Evolutionary conservation across 2,329 filamentous ascomycete genomes (phyloP), one percentile per base, ranked within the genome.

Genomic region (Aspergillus floridensis): DNA sequence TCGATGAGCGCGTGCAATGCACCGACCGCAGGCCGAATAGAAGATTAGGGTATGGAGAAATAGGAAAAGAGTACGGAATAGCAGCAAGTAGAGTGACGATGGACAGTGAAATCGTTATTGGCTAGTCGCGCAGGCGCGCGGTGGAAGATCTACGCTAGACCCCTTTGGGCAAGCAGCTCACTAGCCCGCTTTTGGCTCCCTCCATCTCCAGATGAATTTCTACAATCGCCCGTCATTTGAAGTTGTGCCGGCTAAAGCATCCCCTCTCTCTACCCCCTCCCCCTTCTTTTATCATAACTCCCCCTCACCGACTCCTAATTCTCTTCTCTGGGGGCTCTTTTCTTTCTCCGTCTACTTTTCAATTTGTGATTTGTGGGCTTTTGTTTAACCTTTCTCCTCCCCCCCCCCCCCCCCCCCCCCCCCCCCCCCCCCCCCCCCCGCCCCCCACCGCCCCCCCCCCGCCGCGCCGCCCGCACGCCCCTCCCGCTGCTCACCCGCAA

Each of bases 91-190:
- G 32, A 35, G 32, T 44, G 31, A 48, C 44, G 52, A 55, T 58
- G 50, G 24, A 24, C n/a, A 38, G 53, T 22, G 49, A 54, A 49
- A 55, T 60, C 58, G 53, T 56, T 53, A 53, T 53, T 49, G 49
- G 53, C 53, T 58, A 64, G 65, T 68, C 66, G 72, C 72, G 72
- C 69, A 63, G 64, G 65, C 65, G 63, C 59, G 64, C 64, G 65
- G 66, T 61, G 64, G 63, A 59, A 64, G 69, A 63, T 48, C 38
- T 11, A 54, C 73, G 68, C 75, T 73, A 76, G 68, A 65, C 75
- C 72, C 16, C 32, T 68, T 76, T 61, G 31, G 67, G 73, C 58
- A 72, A 70, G 64, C 67, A 76, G 75, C 72, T 76, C 71, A 76
- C 74, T 75, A 75, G 73, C 67, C 67, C 63, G 57, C 67, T 65